Evolutionary conservation across 1,284 basidiomycete genomes (phyloP).

Genomic region (Apiotrichum mycotoxinovorans): DNA sequence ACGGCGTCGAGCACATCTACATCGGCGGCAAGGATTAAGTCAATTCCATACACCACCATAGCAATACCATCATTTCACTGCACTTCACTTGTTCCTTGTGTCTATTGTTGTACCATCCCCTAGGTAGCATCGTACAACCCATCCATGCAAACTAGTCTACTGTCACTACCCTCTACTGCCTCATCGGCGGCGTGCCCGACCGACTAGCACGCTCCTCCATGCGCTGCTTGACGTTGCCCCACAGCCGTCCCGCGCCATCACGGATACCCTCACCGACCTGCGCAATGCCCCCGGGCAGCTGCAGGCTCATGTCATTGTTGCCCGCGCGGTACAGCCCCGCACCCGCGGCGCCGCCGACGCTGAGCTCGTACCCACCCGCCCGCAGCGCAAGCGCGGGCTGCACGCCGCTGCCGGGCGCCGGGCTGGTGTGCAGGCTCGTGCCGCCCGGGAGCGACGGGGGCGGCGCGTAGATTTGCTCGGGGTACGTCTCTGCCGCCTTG

Average conservation of each 20-base stretch:
- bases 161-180: neutral
- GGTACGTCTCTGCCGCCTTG: constrained; percentile 43
- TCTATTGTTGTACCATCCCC: neutral
- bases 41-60: neutral
- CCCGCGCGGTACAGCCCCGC: constrained; percentile 74
- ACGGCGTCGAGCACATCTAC: constrained; percentile 11
- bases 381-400: constrained; percentile 65
- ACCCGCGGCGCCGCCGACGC: constrained; percentile 74
- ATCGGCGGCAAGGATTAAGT: neutral
- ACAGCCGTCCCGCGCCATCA: constrained; percentile 71
- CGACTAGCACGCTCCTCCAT: constrained; percentile 84
- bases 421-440: constrained; percentile 64
- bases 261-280: constrained; percentile 57
- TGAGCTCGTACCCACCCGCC: constrained; percentile 84
- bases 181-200: constrained; percentile 34
- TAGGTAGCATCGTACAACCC: neutral
- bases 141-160: neutral
- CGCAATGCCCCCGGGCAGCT: constrained; percentile 65
- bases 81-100: neutral
- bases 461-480: constrained; percentile 44
- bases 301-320: constrained; percentile 64
- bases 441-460: constrained; percentile 23
- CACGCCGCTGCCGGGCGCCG: constrained; percentile 47
- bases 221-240: constrained; percentile 82
- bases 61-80: neutral